Evolutionary conservation across 305 asterid genomes (phyloP), one percentile per base, ranked within the genome.

Genomic region (Rubia balearica): DNA sequence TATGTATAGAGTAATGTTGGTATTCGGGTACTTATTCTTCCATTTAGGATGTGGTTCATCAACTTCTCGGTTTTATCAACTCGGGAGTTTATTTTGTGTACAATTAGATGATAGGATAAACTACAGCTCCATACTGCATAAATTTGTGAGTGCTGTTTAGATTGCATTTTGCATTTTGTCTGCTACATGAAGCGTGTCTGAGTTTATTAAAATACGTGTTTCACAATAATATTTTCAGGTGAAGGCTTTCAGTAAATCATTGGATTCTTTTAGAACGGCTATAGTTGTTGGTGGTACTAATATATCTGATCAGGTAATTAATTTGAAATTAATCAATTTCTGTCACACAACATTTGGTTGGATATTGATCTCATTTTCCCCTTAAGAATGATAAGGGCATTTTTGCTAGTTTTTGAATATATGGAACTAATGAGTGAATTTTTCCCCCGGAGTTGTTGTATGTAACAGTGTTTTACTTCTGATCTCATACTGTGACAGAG

Each of bases 211-310:
- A n/a, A n/a, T n/a, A n/a, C n/a, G n/a, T n/a, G n/a, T n/a, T n/a
- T n/a, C n/a, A n/a, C n/a, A n/a, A n/a, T n/a, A n/a, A n/a, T n/a
- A n/a, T n/a, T n/a, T n/a, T n/a, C n/a, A n/a, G n/a, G n/a, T n/a
- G n/a, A n/a, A n/a, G n/a, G 65, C 65, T 69, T 69, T 69, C 55
- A 38, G 73, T 40, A 69, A 19, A 69, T 69, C 73, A 13, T 38
- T 69, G 73, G 65, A 55, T 22, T 55, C 73, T 19, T 38, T 69
- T 19, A 69, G 65, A 69, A 69, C 65, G 8, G 53, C 73, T 11
- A 69, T 69, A 40, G 73, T 69, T 8, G 73, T 69, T 2, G 73
- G 73, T 38, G 73, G 73, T 11, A 69, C 55, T 53, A 69, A 69
- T 40, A 69, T 69, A n/a, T 41, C 22, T n/a, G 73, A 55, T 19